Evolutionary conservation across 768 basidiomycete genomes (phyloP).

Genomic region (Auriscalpium orientale): DNA sequence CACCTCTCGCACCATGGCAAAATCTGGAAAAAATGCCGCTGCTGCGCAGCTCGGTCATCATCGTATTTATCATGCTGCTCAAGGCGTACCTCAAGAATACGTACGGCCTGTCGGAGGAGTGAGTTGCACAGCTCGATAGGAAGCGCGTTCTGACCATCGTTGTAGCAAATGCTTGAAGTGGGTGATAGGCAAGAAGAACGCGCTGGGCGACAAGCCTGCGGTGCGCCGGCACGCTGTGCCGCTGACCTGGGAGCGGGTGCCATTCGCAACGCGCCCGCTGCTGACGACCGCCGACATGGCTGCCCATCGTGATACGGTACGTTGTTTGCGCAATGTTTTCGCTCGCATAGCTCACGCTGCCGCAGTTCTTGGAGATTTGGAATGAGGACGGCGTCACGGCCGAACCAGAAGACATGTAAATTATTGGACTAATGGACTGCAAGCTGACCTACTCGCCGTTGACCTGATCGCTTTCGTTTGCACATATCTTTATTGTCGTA

Average conservation of each 20-base stretch:
- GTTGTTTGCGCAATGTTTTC: slow-evolving; percentile 16
- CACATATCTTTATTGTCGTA: too few species aligned
- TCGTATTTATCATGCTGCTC: slow-evolving; percentile 81
- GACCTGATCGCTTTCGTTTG: too few species aligned
- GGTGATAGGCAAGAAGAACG: slow-evolving; percentile 80
- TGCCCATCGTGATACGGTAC: slow-evolving; percentile 57
- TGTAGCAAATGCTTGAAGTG: slow-evolving; percentile 88
- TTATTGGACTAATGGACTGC: too few species aligned
- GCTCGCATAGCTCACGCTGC: neutral
- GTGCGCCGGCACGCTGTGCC: slow-evolving; percentile 50
- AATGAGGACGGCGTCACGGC: slow-evolving; percentile 70
- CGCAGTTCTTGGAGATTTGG: slow-evolving; percentile 71
- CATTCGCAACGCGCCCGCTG: slow-evolving; percentile 55
- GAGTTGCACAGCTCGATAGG: slow-evolving; percentile 23
- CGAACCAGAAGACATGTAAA: slow-evolving; percentile 37
- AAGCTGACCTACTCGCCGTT: too few species aligned
- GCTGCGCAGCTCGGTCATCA: slow-evolving; percentile 64
- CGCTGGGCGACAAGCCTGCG: slow-evolving; percentile 78
- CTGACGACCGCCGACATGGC: slow-evolving; percentile 54
- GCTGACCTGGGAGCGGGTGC: slow-evolving; percentile 68
- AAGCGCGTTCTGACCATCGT: neutral
- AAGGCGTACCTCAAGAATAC: slow-evolving; percentile 78
- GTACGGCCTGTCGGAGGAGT: slow-evolving; percentile 92
- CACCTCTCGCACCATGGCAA: slow-evolving; percentile 5
- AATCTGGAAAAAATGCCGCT: slow-evolving; percentile 21